Evolutionary conservation across 768 basidiomycete genomes (phyloP).

Genomic region (Tephrocybe sp.): DNA sequence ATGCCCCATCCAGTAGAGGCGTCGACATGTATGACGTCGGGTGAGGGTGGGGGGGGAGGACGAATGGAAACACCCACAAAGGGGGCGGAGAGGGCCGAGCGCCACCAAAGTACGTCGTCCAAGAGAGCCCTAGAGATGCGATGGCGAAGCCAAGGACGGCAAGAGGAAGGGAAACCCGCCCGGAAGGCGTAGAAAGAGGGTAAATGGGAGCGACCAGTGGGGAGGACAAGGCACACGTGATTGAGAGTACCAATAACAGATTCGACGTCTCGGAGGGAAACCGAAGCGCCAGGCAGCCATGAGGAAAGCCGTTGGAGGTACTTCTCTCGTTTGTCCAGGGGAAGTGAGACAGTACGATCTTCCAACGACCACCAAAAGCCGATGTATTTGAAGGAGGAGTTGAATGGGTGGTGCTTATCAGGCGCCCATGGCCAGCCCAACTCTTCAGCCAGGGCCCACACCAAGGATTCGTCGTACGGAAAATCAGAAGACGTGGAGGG

Average conservation of each 20-base stretch:
- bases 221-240: constrained; percentile 31
- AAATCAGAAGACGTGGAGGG: constrained; percentile 5
- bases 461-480: constrained; percentile 19
- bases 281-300: constrained; percentile 14
- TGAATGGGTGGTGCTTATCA: constrained; percentile 26
- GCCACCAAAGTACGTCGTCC: constrained; percentile 28
- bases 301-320: constrained; percentile 23
- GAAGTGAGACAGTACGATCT: constrained; percentile 27
- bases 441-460: constrained; percentile 19
- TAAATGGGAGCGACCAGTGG: constrained; percentile 27
- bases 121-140: constrained; percentile 14
- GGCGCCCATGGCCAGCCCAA: constrained; percentile 36
- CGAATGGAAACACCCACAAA: constrained; percentile 6
- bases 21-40: constrained; percentile 28
- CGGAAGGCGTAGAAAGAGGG: constrained; percentile 26
- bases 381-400: constrained; percentile 29
- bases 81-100: not conserved
- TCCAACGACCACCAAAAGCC: constrained; percentile 36
- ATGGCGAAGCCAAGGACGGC: constrained; percentile 12
- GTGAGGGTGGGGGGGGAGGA: constrained; percentile 12
- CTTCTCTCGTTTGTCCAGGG: constrained; percentile 24
- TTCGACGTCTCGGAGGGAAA: constrained; percentile 21
- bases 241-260: constrained; percentile 31
- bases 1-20: constrained; percentile 27
- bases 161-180: constrained; percentile 19